phyloP scores from a whole-genome alignment of 192 early-diverging fungal genomes.

The Funneliformis geosporum region DNA sequence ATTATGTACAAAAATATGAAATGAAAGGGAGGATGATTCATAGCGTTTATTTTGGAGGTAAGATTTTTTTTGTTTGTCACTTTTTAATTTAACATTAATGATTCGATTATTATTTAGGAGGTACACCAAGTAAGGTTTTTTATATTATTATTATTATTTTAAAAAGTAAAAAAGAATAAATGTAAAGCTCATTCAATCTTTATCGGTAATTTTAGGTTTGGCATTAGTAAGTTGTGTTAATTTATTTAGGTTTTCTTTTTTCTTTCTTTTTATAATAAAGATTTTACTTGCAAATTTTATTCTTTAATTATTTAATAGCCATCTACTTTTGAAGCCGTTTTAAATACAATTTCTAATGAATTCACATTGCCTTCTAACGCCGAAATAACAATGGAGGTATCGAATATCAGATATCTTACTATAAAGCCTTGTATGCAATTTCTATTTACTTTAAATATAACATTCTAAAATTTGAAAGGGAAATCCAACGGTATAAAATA shows the following conservation, averaged over 20 bases:
- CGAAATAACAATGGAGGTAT: slow-evolving; percentile 59
- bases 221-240: slow-evolving; percentile 4
- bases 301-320: slow-evolving; percentile 36
- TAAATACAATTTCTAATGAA: slow-evolving; percentile 39
- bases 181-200: neutral
- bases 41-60: slow-evolving; percentile 59
- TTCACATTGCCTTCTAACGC: slow-evolving; percentile 36
- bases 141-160: neutral
- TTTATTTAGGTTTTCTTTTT: neutral
- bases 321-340: slow-evolving; percentile 41
- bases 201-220: neutral
- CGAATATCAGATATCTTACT: no score
- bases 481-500: slow-evolving; percentile 51
- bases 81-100: neutral
- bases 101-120: slow-evolving; percentile 34
- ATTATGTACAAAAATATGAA: slow-evolving; percentile 37
- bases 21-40: slow-evolving; percentile 39
- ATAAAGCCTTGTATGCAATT: no score
- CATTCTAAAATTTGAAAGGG: slow-evolving; percentile 35
- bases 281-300: neutral
- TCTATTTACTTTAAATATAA: no score
- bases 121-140: slow-evolving; percentile 49
- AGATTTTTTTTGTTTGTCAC: neutral
- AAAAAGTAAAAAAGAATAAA: no score
- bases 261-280: neutral